Evolutionary conservation across 2,329 filamentous ascomycete genomes (phyloP).

Genomic region (Exserohilum rostratum): DNA sequence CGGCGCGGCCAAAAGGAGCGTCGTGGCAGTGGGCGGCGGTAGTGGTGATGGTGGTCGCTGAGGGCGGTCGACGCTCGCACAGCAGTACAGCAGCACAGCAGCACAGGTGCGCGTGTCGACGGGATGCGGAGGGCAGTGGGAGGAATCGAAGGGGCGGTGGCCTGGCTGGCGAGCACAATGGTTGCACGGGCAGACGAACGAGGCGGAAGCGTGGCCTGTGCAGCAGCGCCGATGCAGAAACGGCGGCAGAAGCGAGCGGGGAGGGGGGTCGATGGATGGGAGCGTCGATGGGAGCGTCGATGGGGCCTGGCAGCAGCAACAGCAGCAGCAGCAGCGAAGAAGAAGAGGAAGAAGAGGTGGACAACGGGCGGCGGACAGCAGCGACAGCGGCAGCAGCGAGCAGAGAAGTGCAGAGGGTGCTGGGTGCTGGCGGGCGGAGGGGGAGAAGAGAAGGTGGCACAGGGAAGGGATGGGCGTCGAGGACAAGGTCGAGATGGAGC

Average conservation of each 20-base stretch:
- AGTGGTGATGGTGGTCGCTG: constrained; percentile 17
- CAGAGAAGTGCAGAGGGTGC: neutral
- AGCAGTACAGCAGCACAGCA: constrained; percentile 23
- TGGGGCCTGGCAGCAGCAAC: constrained; percentile 2
- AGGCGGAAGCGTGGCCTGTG: constrained; percentile 30
- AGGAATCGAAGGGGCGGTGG: constrained; percentile 21
- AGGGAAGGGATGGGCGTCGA: neutral
- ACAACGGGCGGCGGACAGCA: too few species aligned
- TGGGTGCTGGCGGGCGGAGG: neutral
- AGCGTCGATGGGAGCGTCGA: constrained; percentile 5
- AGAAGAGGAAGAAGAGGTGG: too few species aligned
- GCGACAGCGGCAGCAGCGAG: neutral
- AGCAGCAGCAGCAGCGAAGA: neutral
- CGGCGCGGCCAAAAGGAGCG: constrained; percentile 18
- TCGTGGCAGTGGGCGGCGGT: neutral
- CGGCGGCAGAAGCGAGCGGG: constrained; percentile 23
- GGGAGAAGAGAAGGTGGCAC: neutral
- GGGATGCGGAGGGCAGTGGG: constrained; percentile 34
- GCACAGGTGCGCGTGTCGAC: constrained; percentile 34
- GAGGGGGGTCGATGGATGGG: neutral
- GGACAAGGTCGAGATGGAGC: constrained; percentile 3
- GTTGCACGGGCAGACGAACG: constrained; percentile 28
- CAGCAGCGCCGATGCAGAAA: constrained; percentile 29
- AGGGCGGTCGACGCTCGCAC: constrained; percentile 27
- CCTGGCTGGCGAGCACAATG: constrained; percentile 21